These are phyloP conservation scores for Paraphoma sp. DNA, from an alignment of 2,329 filamentous ascomycete species.

Conservation along the genomic window DNA sequence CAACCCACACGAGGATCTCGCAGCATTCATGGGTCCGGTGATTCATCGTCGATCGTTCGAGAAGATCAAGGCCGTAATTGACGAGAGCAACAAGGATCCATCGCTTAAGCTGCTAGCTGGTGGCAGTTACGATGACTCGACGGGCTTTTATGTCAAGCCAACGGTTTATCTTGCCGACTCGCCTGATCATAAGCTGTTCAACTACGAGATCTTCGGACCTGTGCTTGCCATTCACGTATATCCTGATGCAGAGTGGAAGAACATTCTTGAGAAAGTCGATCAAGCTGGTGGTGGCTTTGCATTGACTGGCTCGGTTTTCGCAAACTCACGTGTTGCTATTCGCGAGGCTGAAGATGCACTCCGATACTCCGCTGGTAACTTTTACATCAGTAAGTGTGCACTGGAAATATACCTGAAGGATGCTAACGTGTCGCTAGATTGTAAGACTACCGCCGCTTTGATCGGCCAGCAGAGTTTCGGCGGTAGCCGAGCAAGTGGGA, in stretches of 20 bases:
- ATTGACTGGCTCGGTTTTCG: conserved; percentile 77
- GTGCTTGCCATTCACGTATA: conserved; percentile 78
- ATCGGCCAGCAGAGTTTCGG: conserved; percentile 58
- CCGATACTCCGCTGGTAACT: conserved; percentile 77
- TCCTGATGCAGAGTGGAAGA: conserved; percentile 64
- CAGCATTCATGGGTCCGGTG: conserved; percentile 83
- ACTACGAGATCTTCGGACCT: conserved; percentile 81
- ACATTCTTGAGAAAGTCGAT: conserved; percentile 64
- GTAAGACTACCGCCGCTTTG: conserved; percentile 43
- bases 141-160: conserved; percentile 82
- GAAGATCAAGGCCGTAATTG: conserved; percentile 76
- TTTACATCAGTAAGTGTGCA: conserved; percentile 69
- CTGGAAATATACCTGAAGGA: too few species aligned
- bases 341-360: conserved; percentile 73
- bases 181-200: conserved; percentile 74
- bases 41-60: conserved; percentile 81
- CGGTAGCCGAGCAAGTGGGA: conserved; percentile 60
- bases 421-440: conserved; percentile 25
- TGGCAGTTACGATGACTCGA: conserved; percentile 75
- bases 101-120: conserved; percentile 75
- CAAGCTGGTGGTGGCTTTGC: conserved; percentile 73
- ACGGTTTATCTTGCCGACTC: conserved; percentile 78
- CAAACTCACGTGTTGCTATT: conserved; percentile 68
- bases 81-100: conserved; percentile 74
- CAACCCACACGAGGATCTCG: conserved; percentile 66